These are phyloP conservation scores for Echites panduratus DNA, from an alignment of 257 asterid species.

Conservation along the genomic window DNA sequence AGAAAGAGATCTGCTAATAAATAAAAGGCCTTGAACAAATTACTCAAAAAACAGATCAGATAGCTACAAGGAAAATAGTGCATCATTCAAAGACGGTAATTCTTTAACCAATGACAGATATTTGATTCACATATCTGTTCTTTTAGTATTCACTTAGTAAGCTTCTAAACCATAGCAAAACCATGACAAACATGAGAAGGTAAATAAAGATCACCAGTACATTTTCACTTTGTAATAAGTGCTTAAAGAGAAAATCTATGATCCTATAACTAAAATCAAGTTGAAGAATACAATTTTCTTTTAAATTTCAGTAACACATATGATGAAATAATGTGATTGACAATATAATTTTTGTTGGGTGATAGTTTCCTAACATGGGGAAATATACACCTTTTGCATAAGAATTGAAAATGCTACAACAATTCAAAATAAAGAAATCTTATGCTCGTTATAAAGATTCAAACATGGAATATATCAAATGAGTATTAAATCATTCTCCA, in stretches of 20 bases:
- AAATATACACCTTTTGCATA: background rate
- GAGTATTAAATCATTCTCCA: background rate
- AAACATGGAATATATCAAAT: background rate
- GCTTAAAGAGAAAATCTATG: background rate
- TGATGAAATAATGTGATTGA: background rate
- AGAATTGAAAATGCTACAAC: background rate
- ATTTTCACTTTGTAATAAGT: background rate
- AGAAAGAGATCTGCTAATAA: background rate
- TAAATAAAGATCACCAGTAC: background rate
- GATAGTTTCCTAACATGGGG: background rate
- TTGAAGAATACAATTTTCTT: background rate
- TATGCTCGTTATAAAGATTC: background rate
- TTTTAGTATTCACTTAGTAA: background rate
- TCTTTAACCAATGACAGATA: background rate
- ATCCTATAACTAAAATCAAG: conserved; percentile 4
- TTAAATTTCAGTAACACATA: background rate
- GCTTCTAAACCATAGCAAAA: background rate
- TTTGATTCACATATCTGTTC: background rate
- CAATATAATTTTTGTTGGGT: background rate
- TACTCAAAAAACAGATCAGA: background rate
- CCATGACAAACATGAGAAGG: background rate
- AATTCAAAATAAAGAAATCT: too few relatives aligned
- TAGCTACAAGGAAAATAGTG: background rate
- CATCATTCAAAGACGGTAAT: background rate
- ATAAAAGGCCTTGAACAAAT: background rate